A percentile compares a stretch with the other conserved stretches of the same genome.
Evolutionary conservation across 2,329 filamentous ascomycete species (phyloP).

Genomic region (Diaporthe nobilis): DNA sequence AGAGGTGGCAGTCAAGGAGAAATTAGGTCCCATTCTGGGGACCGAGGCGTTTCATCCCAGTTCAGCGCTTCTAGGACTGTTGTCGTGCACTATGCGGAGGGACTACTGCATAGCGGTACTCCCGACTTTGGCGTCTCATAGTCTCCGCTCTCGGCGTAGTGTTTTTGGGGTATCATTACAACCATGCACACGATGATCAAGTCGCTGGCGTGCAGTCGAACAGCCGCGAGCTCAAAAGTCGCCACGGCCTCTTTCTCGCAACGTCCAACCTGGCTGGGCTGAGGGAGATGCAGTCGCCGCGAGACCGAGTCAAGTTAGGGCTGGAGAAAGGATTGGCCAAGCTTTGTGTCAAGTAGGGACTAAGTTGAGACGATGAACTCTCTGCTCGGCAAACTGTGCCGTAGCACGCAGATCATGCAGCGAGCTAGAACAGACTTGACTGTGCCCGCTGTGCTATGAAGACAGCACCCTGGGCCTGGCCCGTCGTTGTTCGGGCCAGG

Average conservation of each 20-base stretch:
- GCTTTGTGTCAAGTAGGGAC: conserved; percentile 19
- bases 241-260: not conserved
- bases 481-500: not conserved
- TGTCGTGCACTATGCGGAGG: not conserved
- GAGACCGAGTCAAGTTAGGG: not conserved
- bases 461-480: not conserved
- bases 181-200: too few relatives aligned
- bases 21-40: too few relatives aligned
- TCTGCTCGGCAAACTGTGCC: conserved; percentile 15
- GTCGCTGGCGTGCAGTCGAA: not conserved
- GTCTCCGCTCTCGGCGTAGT: not conserved
- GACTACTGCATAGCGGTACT: too few relatives aligned
- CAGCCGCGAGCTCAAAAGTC: not conserved
- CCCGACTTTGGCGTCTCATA: not conserved
- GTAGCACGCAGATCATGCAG: conserved; percentile 1
- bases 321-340: not conserved
- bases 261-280: not conserved
- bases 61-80: not conserved
- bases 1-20: not conserved
- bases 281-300: not conserved
- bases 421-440: not conserved
- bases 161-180: not conserved
- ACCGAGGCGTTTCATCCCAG: not conserved
- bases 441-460: not conserved
- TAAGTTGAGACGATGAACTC: conserved; percentile 12